Base-by-base conservation (phyloP, 2,329 filamentous ascomycete species). In the Fusarium nelsonii region DNA sequence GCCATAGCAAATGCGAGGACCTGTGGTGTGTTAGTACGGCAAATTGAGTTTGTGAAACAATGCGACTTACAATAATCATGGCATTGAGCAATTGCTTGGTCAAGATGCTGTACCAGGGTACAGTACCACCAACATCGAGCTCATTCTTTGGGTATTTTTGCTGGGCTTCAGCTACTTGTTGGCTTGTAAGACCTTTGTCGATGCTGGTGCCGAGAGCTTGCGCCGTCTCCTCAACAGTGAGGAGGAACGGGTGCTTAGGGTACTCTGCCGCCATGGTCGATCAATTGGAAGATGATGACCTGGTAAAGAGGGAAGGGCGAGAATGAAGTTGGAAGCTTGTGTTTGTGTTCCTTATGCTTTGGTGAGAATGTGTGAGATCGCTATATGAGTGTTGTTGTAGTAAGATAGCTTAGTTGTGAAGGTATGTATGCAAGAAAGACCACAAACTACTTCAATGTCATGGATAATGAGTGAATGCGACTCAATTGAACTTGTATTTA, bases 1-100 rank as follows among this genome's bases (percentile, higher is more conserved):
- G 87, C 90, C 90, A 94, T 93, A 73, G 91, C 91, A 73, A 94
- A 91, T 55, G 92, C 83, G 52, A 95, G 85, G 49, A 93, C 90
- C 90, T 92, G 33, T n/a, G n/a, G 26, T 32, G 43, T 37, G 33
- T 63, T 56, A 55, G 53, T 36, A 52, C 53, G 30, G 8, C 6
- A 14, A 26, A 18, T 46, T 50, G 43, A 11, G 36, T 32, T 30
- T 15, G n/a, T 8, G 16, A 12, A 16, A 26, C 20, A 11, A n/a
- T 36, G 6, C 28, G 9, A 81, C 85, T 70, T 79, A 88, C 87
- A 73, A 93, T 79, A 58, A 91, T 91, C 91, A 93, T 93, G 60
- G 91, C 91, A 82, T 94, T 94, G 75, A 89, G 87, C 23, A 93
- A 78, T 77, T 94, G 91, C 72, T 90, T 90, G 60, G 91, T 81